Percentiles rank a stretch among this genome's conserved stretches.
phyloP scores from a whole-genome alignment of 2,329 filamentous ascomycete genomes.

The Ophiognomonia clavigignenti-juglandacearum region DNA sequence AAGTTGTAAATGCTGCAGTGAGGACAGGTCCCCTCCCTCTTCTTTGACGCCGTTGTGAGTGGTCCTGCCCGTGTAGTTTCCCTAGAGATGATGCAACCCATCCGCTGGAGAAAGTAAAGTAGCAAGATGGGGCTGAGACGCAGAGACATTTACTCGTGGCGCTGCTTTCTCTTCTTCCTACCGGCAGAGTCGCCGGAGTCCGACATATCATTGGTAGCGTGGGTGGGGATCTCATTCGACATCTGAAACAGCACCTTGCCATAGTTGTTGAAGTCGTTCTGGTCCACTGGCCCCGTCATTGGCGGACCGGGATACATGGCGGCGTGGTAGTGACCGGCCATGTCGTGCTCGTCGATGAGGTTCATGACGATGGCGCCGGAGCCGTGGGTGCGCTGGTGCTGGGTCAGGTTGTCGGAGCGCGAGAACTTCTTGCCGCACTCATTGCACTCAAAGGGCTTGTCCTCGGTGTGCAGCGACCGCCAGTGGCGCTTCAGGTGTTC shows the following conservation, averaged over 20 bases:
- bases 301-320: conserved; percentile 36
- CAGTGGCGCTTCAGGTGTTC: conserved; percentile 99
- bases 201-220: conserved; percentile 51
- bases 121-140: conserved; percentile 24
- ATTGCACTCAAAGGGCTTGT: conserved; percentile 96
- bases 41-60: conserved; percentile 10
- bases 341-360: conserved; percentile 68
- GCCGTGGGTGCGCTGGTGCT: conserved; percentile 92
- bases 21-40: conserved; percentile 5
- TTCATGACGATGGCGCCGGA: conserved; percentile 88
- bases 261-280: conserved; percentile 62
- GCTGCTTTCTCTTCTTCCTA: conserved; percentile 80
- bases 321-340: conserved; percentile 26
- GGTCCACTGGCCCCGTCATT: conserved; percentile 37
- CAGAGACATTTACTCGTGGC: conserved; percentile 51
- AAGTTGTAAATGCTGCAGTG: conserved; percentile 16
- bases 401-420: conserved; percentile 91
- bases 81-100: conserved; percentile 17
- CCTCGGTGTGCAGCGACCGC: conserved; percentile 94
- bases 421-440: conserved; percentile 99
- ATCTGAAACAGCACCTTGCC: conserved; percentile 81
- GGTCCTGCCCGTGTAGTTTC: conserved; percentile 19
- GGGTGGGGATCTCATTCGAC: conserved; percentile 67
- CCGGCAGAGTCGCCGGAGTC: conserved; percentile 47
- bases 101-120: conserved; percentile 20